These are phyloP conservation scores for Drosera capensis DNA, from an alignment of 148 eudicot genomes.

Conservation along the genomic window DNA sequence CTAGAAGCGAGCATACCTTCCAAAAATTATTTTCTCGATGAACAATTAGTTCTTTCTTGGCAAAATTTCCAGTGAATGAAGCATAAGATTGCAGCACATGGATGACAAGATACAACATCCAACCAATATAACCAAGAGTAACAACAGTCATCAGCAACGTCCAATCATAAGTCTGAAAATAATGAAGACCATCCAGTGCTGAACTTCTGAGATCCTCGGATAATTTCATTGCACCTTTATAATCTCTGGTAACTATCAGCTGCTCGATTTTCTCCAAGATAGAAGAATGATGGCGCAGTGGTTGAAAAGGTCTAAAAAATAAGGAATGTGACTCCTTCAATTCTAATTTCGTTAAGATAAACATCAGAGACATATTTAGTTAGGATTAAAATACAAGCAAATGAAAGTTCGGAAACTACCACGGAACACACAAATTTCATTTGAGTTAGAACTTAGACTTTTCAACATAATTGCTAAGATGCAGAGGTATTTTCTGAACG, in stretches of 20 bases:
- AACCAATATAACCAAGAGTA: conserved; percentile 88
- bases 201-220: conserved; percentile 64
- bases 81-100: conserved; percentile 86
- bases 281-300: conserved; percentile 46
- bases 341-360: conserved; percentile 49
- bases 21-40: conserved; percentile 16
- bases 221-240: conserved; percentile 50
- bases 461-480: too few relatives aligned
- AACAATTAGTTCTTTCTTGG: conserved; percentile 37
- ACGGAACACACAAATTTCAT: too few relatives aligned
- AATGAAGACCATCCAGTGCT: conserved; percentile 83
- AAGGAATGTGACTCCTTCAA: conserved; percentile 65
- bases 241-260: conserved; percentile 41
- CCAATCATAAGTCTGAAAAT: conserved; percentile 99
- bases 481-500: too few relatives aligned
- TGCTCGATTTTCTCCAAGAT: conserved; percentile 53
- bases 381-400: conserved; percentile 1
- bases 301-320: conserved; percentile 72
- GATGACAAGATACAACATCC: conserved; percentile 73
- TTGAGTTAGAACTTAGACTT: too few relatives aligned
- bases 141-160: conserved; percentile 81
- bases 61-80: conserved; percentile 28
- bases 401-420: not conserved
- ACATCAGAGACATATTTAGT: not conserved
- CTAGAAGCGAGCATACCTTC: conserved; percentile 33